Conservation (phyloP, 495 filamentous ascomycete species). For the Aspergillus baeticus region DNA sequence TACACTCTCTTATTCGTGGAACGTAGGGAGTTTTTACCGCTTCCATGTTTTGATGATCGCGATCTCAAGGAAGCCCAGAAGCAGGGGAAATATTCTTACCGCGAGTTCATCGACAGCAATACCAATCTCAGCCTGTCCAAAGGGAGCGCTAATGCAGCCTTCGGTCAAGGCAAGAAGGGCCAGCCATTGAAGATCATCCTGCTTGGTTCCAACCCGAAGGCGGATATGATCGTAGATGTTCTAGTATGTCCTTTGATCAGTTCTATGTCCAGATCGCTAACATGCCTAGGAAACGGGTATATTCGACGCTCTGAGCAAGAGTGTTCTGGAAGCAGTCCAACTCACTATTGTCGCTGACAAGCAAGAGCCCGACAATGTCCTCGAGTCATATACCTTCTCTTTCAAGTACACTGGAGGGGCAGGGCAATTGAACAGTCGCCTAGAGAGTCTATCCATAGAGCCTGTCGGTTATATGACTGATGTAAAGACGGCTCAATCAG, state of each 20-base stretch:
- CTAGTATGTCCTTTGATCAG: constrained; percentile 28
- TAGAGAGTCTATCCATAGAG: constrained; percentile 35
- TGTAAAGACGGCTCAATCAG: constrained; percentile 33
- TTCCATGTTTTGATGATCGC: constrained; percentile 29
- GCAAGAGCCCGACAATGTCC: constrained; percentile 31
- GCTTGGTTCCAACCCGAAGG: constrained; percentile 31
- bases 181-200: constrained; percentile 35
- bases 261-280: neutral
- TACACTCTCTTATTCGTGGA: constrained; percentile 2
- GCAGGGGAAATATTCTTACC: constrained; percentile 24
- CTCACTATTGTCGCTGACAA: constrained; percentile 44
- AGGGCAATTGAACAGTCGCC: constrained; percentile 17
- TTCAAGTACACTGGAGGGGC: constrained; percentile 39
- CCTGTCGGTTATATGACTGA: constrained; percentile 32
- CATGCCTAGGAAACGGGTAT: constrained; percentile 42
- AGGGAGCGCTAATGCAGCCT: constrained; percentile 8
- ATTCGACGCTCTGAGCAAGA: constrained; percentile 41
- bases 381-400: constrained; percentile 53
- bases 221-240: constrained; percentile 42
- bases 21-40: constrained; percentile 35
- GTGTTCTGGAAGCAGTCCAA: constrained; percentile 42
- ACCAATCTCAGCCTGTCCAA: neutral
- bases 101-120: constrained; percentile 25
- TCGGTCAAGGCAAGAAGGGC: constrained; percentile 22
- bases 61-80: constrained; percentile 24